Conservation (phyloP, 78 protist genomes). For the Chrysochromulina parva region DNA sequence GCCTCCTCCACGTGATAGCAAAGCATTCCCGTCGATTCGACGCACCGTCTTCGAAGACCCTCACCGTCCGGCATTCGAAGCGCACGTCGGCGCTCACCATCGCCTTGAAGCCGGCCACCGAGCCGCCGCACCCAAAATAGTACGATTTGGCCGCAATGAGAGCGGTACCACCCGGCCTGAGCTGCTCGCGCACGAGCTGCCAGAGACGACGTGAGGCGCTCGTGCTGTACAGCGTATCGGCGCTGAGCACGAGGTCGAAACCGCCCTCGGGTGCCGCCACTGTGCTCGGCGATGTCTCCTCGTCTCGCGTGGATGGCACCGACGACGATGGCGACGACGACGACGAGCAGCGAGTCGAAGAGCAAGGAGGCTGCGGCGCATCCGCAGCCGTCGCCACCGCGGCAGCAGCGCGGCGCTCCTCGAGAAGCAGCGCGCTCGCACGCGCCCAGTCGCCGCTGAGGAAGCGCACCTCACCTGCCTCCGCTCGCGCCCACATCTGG, state of each 20-base stretch:
- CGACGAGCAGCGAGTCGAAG: too few species aligned
- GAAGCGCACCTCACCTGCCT: background rate
- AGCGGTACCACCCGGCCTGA: background rate
- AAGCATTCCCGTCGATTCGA: constrained; percentile 6
- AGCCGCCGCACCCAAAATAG: background rate
- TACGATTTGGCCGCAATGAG: background rate
- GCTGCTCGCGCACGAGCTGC: background rate
- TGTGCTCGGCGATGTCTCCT: too few species aligned
- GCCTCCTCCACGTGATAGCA: background rate
- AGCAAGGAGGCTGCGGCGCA: background rate
- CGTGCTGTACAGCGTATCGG: background rate
- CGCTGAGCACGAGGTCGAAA: background rate
- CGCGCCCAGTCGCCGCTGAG: background rate
- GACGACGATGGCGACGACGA: too few species aligned
- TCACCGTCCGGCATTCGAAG: background rate
- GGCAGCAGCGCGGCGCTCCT: background rate
- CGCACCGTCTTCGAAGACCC: background rate
- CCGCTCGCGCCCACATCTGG: background rate
- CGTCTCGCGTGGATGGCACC: too few species aligned
- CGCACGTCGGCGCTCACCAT: background rate
- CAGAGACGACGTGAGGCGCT: background rate
- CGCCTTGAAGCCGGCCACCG: background rate
- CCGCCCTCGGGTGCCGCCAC: background rate
- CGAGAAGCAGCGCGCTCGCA: too few species aligned
- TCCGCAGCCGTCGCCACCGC: background rate